Evolutionary conservation across 2,329 filamentous ascomycete species (phyloP).

Genomic region (Aureobasidium melanogenum): DNA sequence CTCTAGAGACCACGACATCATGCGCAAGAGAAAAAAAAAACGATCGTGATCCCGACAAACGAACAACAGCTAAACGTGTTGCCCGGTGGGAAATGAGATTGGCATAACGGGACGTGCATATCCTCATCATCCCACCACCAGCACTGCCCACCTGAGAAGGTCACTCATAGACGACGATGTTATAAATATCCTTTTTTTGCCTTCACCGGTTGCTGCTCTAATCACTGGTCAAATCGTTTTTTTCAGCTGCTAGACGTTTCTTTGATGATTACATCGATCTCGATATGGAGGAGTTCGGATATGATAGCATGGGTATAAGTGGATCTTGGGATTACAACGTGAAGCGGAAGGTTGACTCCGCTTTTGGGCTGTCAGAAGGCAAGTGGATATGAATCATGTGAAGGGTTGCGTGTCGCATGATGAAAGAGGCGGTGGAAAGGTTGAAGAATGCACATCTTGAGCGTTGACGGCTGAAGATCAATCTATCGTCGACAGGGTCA

Average conservation of each 20-base stretch:
- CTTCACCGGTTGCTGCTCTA: neutral
- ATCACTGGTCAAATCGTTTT: neutral
- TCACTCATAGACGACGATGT: neutral
- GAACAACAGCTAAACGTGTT: too few species aligned
- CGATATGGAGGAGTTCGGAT: neutral
- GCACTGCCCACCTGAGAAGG: neutral
- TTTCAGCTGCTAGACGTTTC: neutral
- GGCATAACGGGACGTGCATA: neutral
- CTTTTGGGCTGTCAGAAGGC: neutral
- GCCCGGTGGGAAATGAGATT: neutral
- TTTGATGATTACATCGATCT: neutral
- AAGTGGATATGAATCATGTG: neutral
- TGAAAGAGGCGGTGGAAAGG: neutral
- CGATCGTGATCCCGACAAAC: neutral
- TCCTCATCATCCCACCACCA: neutral
- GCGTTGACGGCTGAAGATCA: neutral
- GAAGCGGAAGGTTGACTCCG: neutral
- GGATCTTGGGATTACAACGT: neutral
- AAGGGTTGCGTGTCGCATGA: neutral
- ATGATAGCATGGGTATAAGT: neutral
- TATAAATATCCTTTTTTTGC: neutral
- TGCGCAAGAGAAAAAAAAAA: neutral
- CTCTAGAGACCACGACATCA: neutral
- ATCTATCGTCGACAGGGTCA: neutral
- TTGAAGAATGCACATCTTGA: neutral